phyloP scores from a whole-genome alignment of 495 filamentous ascomycete genomes.

The Opeltia flavorubescens region DNA sequence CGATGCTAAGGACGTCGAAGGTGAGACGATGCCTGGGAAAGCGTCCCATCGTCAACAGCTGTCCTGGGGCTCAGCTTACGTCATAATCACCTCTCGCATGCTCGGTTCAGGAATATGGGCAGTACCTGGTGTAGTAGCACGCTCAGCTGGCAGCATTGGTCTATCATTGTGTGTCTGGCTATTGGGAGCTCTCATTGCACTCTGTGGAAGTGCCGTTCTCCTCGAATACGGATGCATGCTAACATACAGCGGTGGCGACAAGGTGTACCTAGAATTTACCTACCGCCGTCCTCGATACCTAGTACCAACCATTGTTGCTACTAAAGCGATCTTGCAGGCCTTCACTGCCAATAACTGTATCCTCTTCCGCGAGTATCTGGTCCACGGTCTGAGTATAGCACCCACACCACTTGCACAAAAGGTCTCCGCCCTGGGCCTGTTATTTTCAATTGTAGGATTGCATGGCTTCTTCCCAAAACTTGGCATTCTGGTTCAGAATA shows the following conservation, averaged over 20 bases:
- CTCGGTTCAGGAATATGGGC: slow-evolving; percentile 68
- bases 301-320: slow-evolving; percentile 51
- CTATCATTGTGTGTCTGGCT: slow-evolving; percentile 51
- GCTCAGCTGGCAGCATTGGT: slow-evolving; percentile 53
- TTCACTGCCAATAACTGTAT: slow-evolving; percentile 58
- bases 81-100: slow-evolving; percentile 62
- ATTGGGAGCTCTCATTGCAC: slow-evolving; percentile 43
- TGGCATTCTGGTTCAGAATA: slow-evolving; percentile 52
- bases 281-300: slow-evolving; percentile 57
- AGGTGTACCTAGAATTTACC: slow-evolving; percentile 67
- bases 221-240: slow-evolving; percentile 64
- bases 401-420: slow-evolving; percentile 55
- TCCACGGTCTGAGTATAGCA: slow-evolving; percentile 44
- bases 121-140: slow-evolving; percentile 54
- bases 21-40: slow-evolving; percentile 49
- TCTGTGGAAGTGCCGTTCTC: slow-evolving; percentile 43
- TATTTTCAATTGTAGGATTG: slow-evolving; percentile 47
- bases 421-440: slow-evolving; percentile 50
- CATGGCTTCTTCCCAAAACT: slow-evolving; percentile 50
- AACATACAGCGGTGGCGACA: slow-evolving; percentile 54
- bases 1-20: too few species aligned
- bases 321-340: slow-evolving; percentile 53
- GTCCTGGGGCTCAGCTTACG: slow-evolving; percentile 54
- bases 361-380: slow-evolving; percentile 56
- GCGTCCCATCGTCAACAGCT: slow-evolving; percentile 49